Conservation (phyloP, 1,139 yeast genomes). For the Blastobotrys persicus region DNA sequence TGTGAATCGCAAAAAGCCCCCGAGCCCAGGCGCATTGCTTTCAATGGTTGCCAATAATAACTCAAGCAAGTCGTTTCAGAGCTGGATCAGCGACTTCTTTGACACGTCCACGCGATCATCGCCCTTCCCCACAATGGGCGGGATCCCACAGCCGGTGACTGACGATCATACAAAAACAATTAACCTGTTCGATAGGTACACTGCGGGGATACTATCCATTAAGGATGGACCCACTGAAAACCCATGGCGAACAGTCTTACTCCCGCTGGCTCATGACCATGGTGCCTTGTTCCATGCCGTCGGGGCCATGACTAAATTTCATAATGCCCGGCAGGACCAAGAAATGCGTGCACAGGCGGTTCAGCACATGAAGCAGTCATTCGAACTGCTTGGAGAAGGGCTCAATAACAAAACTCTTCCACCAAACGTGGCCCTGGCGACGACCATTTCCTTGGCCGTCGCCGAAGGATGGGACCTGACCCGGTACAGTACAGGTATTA, state of each 20-base stretch:
- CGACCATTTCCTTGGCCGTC: conserved; percentile 60
- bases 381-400: conserved; percentile 57
- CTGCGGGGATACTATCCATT: conserved; percentile 62
- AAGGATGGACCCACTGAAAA: conserved; percentile 62
- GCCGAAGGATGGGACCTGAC: conserved; percentile 61
- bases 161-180: conserved; percentile 31
- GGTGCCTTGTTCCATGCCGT: conserved; percentile 60
- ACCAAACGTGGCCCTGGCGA: conserved; percentile 64
- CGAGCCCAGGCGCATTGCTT: neutral
- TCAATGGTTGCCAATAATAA: neutral
- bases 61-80: conserved; percentile 8
- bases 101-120: conserved; percentile 4
- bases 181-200: conserved; percentile 28
- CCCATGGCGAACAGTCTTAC: conserved; percentile 61
- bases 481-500: conserved; percentile 61
- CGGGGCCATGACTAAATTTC: conserved; percentile 65
- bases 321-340: conserved; percentile 51
- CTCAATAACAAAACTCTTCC: conserved; percentile 49
- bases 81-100: conserved; percentile 10
- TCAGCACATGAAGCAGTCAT: conserved; percentile 58
- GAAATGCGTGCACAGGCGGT: conserved; percentile 50
- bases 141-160: conserved; percentile 12
- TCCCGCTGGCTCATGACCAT: conserved; percentile 54
- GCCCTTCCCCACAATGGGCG: conserved; percentile 7
- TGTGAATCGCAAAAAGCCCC: neutral